Base-by-base conservation (phyloP, 371 early-diverging fungal species). In the Rhizomucor pusillus region DNA sequence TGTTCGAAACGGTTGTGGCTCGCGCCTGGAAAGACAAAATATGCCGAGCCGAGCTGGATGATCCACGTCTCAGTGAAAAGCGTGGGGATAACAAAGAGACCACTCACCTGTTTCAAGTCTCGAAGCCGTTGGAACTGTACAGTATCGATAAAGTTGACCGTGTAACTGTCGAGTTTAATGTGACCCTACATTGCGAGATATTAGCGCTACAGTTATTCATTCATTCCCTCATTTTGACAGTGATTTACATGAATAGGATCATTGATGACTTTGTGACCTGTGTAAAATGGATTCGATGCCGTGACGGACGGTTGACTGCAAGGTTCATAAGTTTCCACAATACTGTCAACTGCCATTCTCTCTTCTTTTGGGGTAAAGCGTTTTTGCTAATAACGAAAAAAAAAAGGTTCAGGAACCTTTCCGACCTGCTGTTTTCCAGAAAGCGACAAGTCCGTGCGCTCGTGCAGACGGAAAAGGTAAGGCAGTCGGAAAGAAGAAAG, bases 11-110 rank as follows among this genome's bases (percentile, higher is more conserved):
- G 80, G 62, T 90, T 93, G 73, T 98, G 96, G 23, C 88, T 86
- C 1, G 86, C 97, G 43, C 95, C 95, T 0, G 97, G 96, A 65
- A 92, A 97, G 1, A 98, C 95, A 60, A 82, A 91, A 65, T 97
- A 95, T 2, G 90, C 81, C 1, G 69, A 63, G 7, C 77, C 77
- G 2, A 77, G 54, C 77, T 77, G 7, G 29, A 29, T 29, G 3
- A 7, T 29, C 7, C 29, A 29, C 7, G 7, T 29, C 29, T 7
- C 33, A 0, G 24, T 24, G 16, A 16, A 35, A 34, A 20, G 13
- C n/a, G 24, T 49, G 4, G 25, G 35, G 34, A 33, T 24, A 7
- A 39, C 11, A 11, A 19, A 11, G 16, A 9, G 11, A 11, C 20
- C 35, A 5, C 7, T 74, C 56, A 93, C 75, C 73, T 98, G 98